Conservation (phyloP, 345 rosid species). For the Ricinus communis region DNA sequence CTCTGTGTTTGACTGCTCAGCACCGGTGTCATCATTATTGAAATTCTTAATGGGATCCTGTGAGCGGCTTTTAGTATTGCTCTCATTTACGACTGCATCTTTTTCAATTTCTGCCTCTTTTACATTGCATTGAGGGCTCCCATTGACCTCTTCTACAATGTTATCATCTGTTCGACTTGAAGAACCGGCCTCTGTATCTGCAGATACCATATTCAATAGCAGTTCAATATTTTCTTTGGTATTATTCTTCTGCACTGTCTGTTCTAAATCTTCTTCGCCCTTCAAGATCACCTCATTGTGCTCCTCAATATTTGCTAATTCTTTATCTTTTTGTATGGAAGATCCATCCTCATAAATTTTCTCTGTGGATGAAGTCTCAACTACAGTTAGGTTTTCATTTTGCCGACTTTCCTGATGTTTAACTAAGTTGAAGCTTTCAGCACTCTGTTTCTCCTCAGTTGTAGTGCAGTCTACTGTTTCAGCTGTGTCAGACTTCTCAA, state of each 20-base stretch:
- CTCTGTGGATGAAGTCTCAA: constrained; percentile 1
- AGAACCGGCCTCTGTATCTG: background rate
- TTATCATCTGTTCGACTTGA: background rate
- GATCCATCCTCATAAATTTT: constrained; percentile 4
- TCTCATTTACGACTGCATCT: constrained; percentile 1
- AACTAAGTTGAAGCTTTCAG: background rate
- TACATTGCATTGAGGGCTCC: constrained; percentile 5
- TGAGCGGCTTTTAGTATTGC: background rate
- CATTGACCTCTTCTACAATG: background rate
- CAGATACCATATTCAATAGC: background rate
- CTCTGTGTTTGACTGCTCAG: constrained; percentile 14
- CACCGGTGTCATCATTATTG: constrained; percentile 5
- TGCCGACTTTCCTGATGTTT: background rate
- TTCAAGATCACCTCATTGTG: background rate
- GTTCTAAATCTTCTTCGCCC: background rate
- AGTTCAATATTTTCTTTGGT: constrained; percentile 5
- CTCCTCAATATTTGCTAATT: background rate
- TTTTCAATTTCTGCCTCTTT: background rate
- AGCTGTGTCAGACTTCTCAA: constrained; percentile 1
- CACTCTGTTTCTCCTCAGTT: constrained; percentile 5
- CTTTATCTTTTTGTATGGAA: background rate
- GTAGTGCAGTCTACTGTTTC: background rate
- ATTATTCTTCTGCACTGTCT: background rate
- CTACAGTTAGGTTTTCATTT: background rate
- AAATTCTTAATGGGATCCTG: constrained; percentile 8